Evolutionary conservation across 768 basidiomycete genomes (phyloP).

Genomic region (Pisolithus marmoratus): DNA sequence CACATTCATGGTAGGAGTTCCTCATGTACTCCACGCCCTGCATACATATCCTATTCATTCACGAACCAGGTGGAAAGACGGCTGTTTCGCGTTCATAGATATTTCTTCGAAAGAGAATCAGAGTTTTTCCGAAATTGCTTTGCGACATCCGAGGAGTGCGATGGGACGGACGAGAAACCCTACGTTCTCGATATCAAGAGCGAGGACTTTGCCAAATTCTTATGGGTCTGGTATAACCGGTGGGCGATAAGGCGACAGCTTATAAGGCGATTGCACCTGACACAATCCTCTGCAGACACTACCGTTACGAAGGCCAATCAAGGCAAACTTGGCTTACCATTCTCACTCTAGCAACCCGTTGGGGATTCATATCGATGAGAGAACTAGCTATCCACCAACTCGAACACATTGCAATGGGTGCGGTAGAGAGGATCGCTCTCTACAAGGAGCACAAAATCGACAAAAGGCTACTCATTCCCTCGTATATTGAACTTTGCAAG

Average conservation of each 20-base stretch:
- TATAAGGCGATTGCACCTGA: too few relatives aligned
- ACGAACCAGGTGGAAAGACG: slow-evolving; percentile 27
- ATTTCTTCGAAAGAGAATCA: slow-evolving; percentile 35
- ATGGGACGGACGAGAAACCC: not conserved
- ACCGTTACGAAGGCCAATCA: slow-evolving; percentile 47
- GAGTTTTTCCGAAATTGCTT: slow-evolving; percentile 24
- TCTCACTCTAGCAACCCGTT: slow-evolving; percentile 47
- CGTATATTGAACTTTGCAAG: slow-evolving; percentile 47
- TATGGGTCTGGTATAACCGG: slow-evolving; percentile 57
- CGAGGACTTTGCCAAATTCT: slow-evolving; percentile 38
- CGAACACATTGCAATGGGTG: slow-evolving; percentile 38
- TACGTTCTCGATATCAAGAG: slow-evolving; percentile 24
- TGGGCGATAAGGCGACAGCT: slow-evolving; percentile 18
- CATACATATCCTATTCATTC: not conserved
- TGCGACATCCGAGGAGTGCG: slow-evolving; percentile 7
- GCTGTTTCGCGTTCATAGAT: slow-evolving; percentile 29
- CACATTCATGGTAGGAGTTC: slow-evolving; percentile 43
- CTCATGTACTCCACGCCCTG: not conserved
- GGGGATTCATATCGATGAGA: slow-evolving; percentile 49
- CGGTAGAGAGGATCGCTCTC: slow-evolving; percentile 48
- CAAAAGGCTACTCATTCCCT: slow-evolving; percentile 40
- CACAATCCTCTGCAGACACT: slow-evolving; percentile 34
- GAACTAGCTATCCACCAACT: slow-evolving; percentile 51
- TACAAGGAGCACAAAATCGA: slow-evolving; percentile 55
- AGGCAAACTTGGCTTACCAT: slow-evolving; percentile 51